Evolutionary conservation across 108 stramenopile species (phyloP).

Genomic region (Cyclotella baltica): DNA sequence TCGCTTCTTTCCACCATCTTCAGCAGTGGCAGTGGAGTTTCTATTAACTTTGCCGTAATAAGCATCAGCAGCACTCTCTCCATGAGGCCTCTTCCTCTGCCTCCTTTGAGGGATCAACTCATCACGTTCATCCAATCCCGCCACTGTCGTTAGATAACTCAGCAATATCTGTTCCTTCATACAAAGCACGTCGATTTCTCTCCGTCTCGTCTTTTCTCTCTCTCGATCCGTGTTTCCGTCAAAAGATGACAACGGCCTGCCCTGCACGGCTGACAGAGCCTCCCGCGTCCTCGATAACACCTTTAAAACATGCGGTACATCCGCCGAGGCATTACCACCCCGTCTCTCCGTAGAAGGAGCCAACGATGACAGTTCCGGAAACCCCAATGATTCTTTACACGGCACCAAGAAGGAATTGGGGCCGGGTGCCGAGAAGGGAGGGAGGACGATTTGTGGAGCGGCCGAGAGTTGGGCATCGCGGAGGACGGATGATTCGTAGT

Average conservation of each 20-base stretch:
- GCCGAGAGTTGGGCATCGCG: constrained; percentile 56
- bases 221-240: neutral
- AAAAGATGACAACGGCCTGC: neutral
- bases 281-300: constrained; percentile 56
- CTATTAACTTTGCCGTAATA: constrained; percentile 34
- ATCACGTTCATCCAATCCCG: constrained; percentile 37
- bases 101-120: constrained; percentile 32
- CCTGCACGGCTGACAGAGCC: constrained; percentile 23
- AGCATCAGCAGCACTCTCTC: constrained; percentile 20
- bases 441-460: constrained; percentile 61
- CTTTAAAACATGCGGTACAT: constrained; percentile 64
- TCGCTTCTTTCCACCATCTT: neutral
- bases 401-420: constrained; percentile 18
- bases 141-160: constrained; percentile 50
- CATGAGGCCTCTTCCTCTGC: constrained; percentile 15
- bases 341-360: constrained; percentile 38
- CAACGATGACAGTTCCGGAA: constrained; percentile 50
- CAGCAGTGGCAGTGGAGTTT: neutral
- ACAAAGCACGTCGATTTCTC: constrained; percentile 40
- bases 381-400: constrained; percentile 7
- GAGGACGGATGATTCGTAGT: constrained; percentile 73
- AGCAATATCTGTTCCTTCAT: constrained; percentile 74
- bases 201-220: constrained; percentile 17
- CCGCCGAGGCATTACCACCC: constrained; percentile 12
- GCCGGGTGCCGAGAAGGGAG: neutral